Percentiles rank a stretch among this genome's conserved stretches.
Evolutionary conservation across 2,329 filamentous ascomycete genomes (phyloP).

Genomic region (Emergomyces pasteurianus): DNA sequence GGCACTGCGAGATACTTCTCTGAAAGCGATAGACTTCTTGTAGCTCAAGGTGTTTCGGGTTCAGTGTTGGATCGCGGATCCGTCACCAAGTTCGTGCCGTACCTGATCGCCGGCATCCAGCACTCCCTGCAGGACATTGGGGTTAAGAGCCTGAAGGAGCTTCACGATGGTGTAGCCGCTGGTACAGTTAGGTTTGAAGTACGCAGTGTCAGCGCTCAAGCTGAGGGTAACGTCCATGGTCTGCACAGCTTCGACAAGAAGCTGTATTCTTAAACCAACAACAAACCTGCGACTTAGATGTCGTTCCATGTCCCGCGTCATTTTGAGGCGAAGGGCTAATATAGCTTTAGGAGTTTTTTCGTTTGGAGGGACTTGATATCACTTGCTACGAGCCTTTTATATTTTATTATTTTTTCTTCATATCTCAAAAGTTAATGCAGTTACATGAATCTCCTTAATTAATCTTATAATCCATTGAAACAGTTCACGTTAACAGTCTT

Average conservation of each 20-base stretch:
- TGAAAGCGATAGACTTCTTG: slow-evolving; percentile 85
- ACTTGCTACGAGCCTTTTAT: background rate
- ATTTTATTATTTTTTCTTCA: background rate
- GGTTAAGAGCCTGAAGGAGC: slow-evolving; percentile 61
- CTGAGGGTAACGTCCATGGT: slow-evolving; percentile 89
- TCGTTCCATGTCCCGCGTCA: background rate
- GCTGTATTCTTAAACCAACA: slow-evolving; percentile 63
- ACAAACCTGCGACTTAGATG: background rate
- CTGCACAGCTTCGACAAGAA: slow-evolving; percentile 99
- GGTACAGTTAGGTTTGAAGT: slow-evolving; percentile 85
- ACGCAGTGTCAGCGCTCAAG: slow-evolving; percentile 83
- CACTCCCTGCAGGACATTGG: slow-evolving; percentile 96
- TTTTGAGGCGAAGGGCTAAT: slow-evolving; percentile 7
- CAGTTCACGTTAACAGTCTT: background rate
- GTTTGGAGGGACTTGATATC: background rate
- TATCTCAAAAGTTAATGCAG: background rate
- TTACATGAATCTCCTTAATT: background rate
- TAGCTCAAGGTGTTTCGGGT: slow-evolving; percentile 92
- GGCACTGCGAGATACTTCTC: slow-evolving; percentile 98
- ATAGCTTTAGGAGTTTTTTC: slow-evolving; percentile 12
- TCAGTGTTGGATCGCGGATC: slow-evolving; percentile 50
- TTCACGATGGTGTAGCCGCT: slow-evolving; percentile 62
- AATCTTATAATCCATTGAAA: background rate
- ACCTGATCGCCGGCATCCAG: slow-evolving; percentile 89
- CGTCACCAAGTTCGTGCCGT: slow-evolving; percentile 89